Percentiles rank a stretch among this genome's conserved stretches.
phyloP scores from a whole-genome alignment of 2,329 filamentous ascomycete species.

The Chalara sp. region DNA sequence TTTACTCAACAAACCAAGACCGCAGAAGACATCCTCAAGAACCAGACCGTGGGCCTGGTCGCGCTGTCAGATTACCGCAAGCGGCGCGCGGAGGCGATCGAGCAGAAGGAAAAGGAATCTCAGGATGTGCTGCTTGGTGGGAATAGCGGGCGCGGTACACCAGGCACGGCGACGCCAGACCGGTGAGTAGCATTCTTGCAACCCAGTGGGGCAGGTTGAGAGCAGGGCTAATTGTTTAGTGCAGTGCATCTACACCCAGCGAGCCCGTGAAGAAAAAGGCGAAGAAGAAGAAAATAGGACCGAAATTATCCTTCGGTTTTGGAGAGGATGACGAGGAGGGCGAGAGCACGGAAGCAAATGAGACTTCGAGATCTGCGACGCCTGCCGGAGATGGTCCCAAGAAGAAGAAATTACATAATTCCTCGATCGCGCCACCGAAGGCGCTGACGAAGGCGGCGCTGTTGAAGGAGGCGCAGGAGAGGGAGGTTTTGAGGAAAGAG shows the following conservation, averaged over 20 bases:
- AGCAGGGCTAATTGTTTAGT: constrained; percentile 23
- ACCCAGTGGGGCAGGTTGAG: background rate
- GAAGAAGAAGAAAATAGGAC: constrained; percentile 39
- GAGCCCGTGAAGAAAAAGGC: constrained; percentile 31
- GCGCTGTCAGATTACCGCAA: constrained; percentile 92
- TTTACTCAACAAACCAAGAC: constrained; percentile 26
- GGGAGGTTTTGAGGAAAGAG: constrained; percentile 68
- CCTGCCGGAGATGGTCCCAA: constrained; percentile 24
- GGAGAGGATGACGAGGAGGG: constrained; percentile 38
- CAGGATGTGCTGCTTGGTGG: constrained; percentile 49
- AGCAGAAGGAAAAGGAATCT: constrained; percentile 82
- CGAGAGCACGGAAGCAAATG: constrained; percentile 27
- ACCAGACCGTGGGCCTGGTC: constrained; percentile 68
- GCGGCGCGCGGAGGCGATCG: constrained; percentile 86
- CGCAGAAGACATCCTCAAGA: constrained; percentile 28
- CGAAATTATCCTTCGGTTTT: constrained; percentile 57
- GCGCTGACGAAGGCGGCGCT: constrained; percentile 69
- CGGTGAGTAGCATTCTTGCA: constrained; percentile 40
- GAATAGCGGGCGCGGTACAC: constrained; percentile 15
- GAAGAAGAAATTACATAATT: constrained; percentile 54
- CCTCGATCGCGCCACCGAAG: constrained; percentile 60
- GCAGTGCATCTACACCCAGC: constrained; percentile 35
- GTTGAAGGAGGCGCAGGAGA: constrained; percentile 70
- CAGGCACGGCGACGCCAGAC: constrained; percentile 38
- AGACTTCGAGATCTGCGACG: constrained; percentile 20